Evolutionary conservation across 1,284 basidiomycete genomes (phyloP), one percentile per base, ranked within the genome.

Genomic region (Somion occarium): DNA sequence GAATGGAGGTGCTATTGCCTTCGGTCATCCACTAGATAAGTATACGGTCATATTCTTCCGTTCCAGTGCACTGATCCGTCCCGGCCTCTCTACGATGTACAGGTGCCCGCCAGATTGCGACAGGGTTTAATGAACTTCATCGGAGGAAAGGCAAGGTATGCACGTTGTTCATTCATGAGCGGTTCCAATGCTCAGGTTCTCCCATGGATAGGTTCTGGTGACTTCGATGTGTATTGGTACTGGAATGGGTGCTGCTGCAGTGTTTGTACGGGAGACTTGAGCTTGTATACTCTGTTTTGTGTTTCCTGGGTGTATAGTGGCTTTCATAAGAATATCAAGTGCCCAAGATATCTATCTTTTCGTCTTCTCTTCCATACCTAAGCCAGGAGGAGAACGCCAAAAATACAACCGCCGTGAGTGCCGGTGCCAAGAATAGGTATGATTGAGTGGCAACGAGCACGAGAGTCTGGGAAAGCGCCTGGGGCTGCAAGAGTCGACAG

Each of bases 221-320:
- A 90, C 88, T 1, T 84, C 83, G n/a, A 93, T 93, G 91, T 90
- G 88, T 58, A 82, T 89, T 54, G 90, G 89, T 38, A 86, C 86
- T n/a, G 90, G 90, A 19, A 91, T 91, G 88, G 90, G 88, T 18
- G 89, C 89, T n/a, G 90, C 66, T 26, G 64, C 56, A 3, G 65
- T 68, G 22, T 68, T 68, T 43, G 61, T 69, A 15, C 60, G 63
- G 22, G 67, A 69, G 41, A 65, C 51, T 59, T 50, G 38, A 24
- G 23, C 26, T 26, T 38, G 9, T 18, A 26, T 12, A 13, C 7
- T 15, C 15, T 46, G 25, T 46, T 22, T 20, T 5, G 23, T 13
- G 20, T 43, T 34, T 34, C n/a, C n/a, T n/a, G n/a, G n/a, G n/a
- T 34, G 30, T 34, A 7, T 34, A 34, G 30, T 15, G 15, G 7